Evolutionary conservation across 441 rosid species (phyloP).

Genomic region (Pelargonium myrrhifolium): DNA sequence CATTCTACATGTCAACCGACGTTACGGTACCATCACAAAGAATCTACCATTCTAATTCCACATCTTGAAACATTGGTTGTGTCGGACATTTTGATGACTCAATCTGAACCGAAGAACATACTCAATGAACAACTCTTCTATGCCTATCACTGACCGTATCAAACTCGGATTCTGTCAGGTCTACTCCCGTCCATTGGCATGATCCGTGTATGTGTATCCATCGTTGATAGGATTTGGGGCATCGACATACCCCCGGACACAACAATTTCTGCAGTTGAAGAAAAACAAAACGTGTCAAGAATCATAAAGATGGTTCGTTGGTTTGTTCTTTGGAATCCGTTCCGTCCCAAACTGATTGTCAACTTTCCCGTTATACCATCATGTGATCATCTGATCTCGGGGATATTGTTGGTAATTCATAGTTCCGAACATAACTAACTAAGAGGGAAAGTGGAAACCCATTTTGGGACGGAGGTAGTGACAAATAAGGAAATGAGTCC

Average conservation of each 20-base stretch:
- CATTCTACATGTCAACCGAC: constrained; percentile 25
- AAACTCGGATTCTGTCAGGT: constrained; percentile 43
- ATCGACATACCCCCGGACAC: constrained; percentile 98
- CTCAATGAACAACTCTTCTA: constrained; percentile 17
- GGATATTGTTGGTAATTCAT: too few relatives aligned
- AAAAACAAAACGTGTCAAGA: constrained; percentile 8
- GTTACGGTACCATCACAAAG: constrained; percentile 18
- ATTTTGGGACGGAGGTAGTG: background rate
- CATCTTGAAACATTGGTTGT: constrained; percentile 14
- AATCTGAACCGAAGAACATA: constrained; percentile 14
- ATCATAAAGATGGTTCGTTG: background rate
- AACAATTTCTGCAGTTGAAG: constrained; percentile 64
- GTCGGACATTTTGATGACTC: constrained; percentile 13
- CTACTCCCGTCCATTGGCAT: constrained; percentile 55
- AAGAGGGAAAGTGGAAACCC: too few relatives aligned
- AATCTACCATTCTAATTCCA: background rate
- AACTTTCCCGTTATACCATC: too few relatives aligned
- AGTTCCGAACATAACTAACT: too few relatives aligned
- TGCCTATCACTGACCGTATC: constrained; percentile 16
- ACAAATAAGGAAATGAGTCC: constrained; percentile 15
- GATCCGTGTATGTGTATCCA: constrained; percentile 34
- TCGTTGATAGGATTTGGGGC: constrained; percentile 79
- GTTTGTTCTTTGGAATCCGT: too few relatives aligned
- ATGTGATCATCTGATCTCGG: too few relatives aligned
- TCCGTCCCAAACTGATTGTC: too few relatives aligned